Percentiles rank a stretch among this genome's conserved stretches.
Evolutionary conservation across 2,329 filamentous ascomycete genomes (phyloP).

Genomic region (Pyrenophora tritici-repentis): DNA sequence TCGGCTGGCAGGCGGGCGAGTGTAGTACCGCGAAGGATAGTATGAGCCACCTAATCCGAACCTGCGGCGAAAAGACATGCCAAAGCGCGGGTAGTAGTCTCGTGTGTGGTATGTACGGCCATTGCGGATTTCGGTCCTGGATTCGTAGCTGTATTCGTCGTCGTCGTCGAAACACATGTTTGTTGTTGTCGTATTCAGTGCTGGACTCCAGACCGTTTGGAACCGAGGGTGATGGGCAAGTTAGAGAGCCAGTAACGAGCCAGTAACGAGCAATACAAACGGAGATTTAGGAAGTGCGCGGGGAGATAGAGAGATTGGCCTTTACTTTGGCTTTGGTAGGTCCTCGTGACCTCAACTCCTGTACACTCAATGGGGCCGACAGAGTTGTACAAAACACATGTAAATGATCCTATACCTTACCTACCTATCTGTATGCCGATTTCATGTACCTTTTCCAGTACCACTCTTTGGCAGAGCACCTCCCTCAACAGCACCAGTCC

Average conservation of each 20-base stretch:
- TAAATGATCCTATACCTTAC: not conserved
- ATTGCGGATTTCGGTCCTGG: constrained; percentile 20
- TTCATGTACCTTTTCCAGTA: constrained; percentile 12
- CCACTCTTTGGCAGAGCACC: constrained; percentile 35
- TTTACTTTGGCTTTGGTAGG: too few relatives aligned
- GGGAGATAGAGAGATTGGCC: not conserved
- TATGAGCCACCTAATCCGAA: constrained; percentile 30
- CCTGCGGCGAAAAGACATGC: constrained; percentile 26
- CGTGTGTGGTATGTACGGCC: constrained; percentile 17
- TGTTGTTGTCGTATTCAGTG: not conserved
- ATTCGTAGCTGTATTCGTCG: constrained; percentile 20
- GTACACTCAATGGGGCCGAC: not conserved
- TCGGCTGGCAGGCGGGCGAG: constrained; percentile 17
- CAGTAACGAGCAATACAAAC: constrained; percentile 2
- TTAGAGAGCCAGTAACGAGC: not conserved
- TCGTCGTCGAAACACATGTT: constrained; percentile 36
- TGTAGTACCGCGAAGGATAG: constrained; percentile 37
- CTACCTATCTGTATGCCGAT: not conserved
- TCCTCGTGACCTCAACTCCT: not conserved
- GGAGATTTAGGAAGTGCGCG: not conserved
- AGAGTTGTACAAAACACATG: not conserved
- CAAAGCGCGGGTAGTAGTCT: constrained; percentile 12
- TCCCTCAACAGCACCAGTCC: constrained; percentile 41
- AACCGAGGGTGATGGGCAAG: not conserved
- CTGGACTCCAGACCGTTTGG: not conserved